Evolutionary conservation across 306 rosid genomes (phyloP).

Genomic region (Betula pendula): DNA sequence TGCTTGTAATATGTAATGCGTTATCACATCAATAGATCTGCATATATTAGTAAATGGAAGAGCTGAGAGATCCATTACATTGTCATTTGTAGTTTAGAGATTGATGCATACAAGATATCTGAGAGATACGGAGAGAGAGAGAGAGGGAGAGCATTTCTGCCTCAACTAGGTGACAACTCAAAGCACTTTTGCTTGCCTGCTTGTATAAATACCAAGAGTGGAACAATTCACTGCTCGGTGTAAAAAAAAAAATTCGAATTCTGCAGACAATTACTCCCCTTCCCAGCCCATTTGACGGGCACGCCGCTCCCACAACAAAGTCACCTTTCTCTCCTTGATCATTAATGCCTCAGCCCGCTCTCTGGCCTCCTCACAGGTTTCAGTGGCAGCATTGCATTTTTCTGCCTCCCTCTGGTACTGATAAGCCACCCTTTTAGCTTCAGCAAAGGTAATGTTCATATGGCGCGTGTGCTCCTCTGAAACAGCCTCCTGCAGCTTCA

Average conservation of each 20-base stretch:
- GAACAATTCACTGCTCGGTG: constrained; percentile 22
- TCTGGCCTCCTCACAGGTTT: constrained; percentile 94
- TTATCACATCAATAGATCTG: background rate
- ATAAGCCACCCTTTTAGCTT: constrained; percentile 83
- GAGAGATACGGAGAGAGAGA: constrained; percentile 28
- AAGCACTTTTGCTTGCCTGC: constrained; percentile 59
- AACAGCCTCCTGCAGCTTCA: constrained; percentile 87
- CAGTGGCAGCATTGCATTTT: constrained; percentile 86
- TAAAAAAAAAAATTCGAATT: constrained; percentile 25
- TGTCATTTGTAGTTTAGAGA: constrained; percentile 35
- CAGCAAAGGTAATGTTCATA: constrained; percentile 82
- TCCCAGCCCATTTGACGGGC: constrained; percentile 95
- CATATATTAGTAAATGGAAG: constrained; percentile 20
- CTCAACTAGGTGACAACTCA: constrained; percentile 35
- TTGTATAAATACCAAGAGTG: constrained; percentile 34
- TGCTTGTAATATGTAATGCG: background rate
- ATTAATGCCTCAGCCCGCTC: constrained; percentile 72
- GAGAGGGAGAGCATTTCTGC: constrained; percentile 23
- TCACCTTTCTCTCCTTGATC: constrained; percentile 73
- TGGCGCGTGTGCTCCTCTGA: constrained; percentile 65
- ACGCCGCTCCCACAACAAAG: constrained; percentile 73
- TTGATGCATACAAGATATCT: constrained; percentile 37
- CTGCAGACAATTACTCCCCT: constrained; percentile 42
- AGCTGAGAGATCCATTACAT: constrained; percentile 33
- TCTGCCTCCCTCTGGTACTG: constrained; percentile 97